These are phyloP conservation scores for Strobilomyces dryophilus DNA, from an alignment of 768 basidiomycete species.

Conservation along the genomic window DNA sequence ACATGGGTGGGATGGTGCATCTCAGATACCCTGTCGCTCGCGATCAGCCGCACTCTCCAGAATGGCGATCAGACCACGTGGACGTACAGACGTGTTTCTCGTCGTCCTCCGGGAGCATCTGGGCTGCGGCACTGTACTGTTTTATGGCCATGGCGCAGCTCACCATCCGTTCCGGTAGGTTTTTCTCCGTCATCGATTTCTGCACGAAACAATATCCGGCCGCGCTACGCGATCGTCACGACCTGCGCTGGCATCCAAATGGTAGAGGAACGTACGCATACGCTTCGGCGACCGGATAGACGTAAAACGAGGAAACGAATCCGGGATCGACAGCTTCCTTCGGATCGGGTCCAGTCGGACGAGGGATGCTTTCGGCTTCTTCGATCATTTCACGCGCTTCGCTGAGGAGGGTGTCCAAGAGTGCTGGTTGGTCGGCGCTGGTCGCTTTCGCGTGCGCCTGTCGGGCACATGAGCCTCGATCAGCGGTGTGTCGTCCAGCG, in stretches of 20 bases:
- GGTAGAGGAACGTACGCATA: neutral
- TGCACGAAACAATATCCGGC: neutral
- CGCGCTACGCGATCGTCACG: neutral
- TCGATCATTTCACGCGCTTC: neutral
- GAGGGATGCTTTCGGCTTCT: neutral
- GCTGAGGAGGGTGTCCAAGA: conserved; percentile 1
- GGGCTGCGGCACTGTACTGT: neutral
- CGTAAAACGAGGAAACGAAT: neutral
- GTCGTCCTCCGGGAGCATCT: neutral
- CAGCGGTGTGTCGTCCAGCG: too few species aligned
- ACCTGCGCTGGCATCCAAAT: neutral
- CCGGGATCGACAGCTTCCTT: neutral
- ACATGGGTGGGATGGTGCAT: neutral
- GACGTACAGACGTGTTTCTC: neutral
- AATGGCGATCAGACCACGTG: too few species aligned
- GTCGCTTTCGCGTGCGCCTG: neutral
- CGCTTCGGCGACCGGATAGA: neutral
- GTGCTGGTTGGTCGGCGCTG: neutral
- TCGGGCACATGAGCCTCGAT: neutral
- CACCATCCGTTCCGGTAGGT: neutral
- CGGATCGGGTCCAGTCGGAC: neutral
- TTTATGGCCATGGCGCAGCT: neutral
- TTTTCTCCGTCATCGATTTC: neutral
- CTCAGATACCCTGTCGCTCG: neutral
- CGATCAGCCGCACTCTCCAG: neutral